phyloP scores from a whole-genome alignment of 2,329 filamentous ascomycete genomes.

The Ascochyta fabae region DNA sequence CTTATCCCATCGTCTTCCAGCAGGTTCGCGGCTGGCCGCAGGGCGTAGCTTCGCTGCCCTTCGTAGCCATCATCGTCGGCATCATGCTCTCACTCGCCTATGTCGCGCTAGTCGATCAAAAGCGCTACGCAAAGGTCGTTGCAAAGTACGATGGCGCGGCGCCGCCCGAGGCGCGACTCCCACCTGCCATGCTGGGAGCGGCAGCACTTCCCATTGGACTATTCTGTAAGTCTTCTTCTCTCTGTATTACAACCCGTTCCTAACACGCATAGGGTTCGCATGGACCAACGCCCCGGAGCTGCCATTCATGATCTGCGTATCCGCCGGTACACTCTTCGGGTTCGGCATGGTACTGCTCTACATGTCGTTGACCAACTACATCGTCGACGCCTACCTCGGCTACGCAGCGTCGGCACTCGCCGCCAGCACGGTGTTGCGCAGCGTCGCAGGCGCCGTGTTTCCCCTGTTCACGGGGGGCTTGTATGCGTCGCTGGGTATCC shows the following conservation, averaged over 20 bases:
- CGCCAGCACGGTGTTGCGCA: constrained; percentile 56
- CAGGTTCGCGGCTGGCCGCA: constrained; percentile 60
- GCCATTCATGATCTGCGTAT: constrained; percentile 61
- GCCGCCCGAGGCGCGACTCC: constrained; percentile 60
- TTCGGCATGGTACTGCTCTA: constrained; percentile 45
- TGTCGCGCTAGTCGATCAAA: constrained; percentile 25
- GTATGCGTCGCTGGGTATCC: constrained; percentile 54
- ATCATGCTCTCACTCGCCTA: constrained; percentile 49
- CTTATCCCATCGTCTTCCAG: constrained; percentile 64
- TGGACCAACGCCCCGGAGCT: constrained; percentile 58
- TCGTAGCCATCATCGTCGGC: constrained; percentile 65
- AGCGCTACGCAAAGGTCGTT: constrained; percentile 22
- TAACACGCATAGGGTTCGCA: constrained; percentile 52
- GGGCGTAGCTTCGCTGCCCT: constrained; percentile 66
- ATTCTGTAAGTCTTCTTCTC: constrained; percentile 36
- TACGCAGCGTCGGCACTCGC: constrained; percentile 41
- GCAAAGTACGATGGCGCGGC: constrained; percentile 48
- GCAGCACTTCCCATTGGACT: constrained; percentile 56
- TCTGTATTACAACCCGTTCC: background rate
- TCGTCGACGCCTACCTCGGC: constrained; percentile 68
- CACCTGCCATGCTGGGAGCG: constrained; percentile 61
- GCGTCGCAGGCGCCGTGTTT: constrained; percentile 56
- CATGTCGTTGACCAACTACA: constrained; percentile 65
- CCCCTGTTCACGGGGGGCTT: constrained; percentile 57
- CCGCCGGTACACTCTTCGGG: constrained; percentile 58